Conservation (phyloP, 768 basidiomycete species). For the Macrolepiota fuliginosa region DNA sequence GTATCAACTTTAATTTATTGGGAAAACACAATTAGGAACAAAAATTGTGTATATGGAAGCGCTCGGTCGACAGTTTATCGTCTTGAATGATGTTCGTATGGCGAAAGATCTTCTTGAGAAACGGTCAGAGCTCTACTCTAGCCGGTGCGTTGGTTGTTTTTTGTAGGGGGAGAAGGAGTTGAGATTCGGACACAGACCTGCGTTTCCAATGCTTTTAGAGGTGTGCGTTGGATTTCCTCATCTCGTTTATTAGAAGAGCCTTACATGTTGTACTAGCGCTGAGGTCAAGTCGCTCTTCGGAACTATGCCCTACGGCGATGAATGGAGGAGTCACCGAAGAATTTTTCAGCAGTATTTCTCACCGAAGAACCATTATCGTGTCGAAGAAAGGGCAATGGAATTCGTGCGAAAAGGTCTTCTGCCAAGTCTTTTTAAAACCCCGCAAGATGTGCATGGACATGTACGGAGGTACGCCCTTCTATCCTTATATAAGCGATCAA, state of each 20-base stretch:
- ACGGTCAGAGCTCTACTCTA: conserved; percentile 26
- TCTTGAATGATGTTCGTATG: conserved; percentile 23
- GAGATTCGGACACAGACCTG: neutral
- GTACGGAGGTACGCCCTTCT: neutral
- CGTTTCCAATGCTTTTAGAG: neutral
- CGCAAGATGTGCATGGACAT: conserved; percentile 4
- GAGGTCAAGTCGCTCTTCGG: neutral
- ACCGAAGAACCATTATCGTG: neutral
- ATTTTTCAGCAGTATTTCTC: conserved; percentile 12
- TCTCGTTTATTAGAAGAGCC: neutral
- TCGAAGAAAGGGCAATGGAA: conserved; percentile 2
- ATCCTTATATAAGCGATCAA: too few relatives aligned
- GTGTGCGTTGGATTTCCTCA: neutral
- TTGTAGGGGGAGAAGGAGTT: neutral
- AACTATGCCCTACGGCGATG: conserved; percentile 11
- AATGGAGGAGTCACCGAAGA: conserved; percentile 12
- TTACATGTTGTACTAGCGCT: neutral
- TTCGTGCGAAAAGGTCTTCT: conserved; percentile 2
- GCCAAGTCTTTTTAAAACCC: neutral
- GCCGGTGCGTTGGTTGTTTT: neutral
- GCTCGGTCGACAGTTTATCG: conserved; percentile 21
- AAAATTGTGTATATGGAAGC: conserved; percentile 16
- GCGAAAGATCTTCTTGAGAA: conserved; percentile 25
- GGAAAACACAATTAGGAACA: neutral
- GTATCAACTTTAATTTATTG: too few relatives aligned